A percentile compares a stretch with the other conserved stretches of the same genome.
Conservation (phyloP, 805 yeast species). For the Schwanniomyces polymorphus region DNA sequence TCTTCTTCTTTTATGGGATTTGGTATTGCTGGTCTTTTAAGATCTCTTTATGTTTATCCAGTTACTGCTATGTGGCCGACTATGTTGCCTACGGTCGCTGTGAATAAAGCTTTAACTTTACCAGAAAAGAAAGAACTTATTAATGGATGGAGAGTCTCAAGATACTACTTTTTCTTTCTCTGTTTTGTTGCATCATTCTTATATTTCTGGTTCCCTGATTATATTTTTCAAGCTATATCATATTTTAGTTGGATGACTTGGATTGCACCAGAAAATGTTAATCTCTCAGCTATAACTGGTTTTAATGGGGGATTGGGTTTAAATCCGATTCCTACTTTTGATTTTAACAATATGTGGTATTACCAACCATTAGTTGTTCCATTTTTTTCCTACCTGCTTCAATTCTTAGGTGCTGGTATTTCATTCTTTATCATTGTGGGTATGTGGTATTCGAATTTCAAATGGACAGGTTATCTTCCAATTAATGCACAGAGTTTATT, state of each 20-base stretch:
- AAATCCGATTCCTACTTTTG: slow-evolving; percentile 48
- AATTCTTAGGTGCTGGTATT: slow-evolving; percentile 24
- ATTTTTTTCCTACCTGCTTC: slow-evolving; percentile 46
- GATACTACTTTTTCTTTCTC: slow-evolving; percentile 53
- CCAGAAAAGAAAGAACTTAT: slow-evolving; percentile 53
- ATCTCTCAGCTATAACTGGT: slow-evolving; percentile 26
- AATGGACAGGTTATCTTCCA: slow-evolving; percentile 59
- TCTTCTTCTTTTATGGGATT: slow-evolving; percentile 67
- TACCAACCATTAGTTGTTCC: slow-evolving; percentile 71
- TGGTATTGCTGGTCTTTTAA: slow-evolving; percentile 63
- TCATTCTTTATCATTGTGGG: slow-evolving; percentile 56
- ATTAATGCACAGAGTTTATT: slow-evolving; percentile 27
- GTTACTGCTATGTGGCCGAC: slow-evolving; percentile 72
- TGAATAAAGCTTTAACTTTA: slow-evolving; percentile 40
- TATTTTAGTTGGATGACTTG: slow-evolving; percentile 31
- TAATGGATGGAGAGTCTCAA: slow-evolving; percentile 60
- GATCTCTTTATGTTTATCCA: slow-evolving; percentile 64
- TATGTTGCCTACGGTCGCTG: slow-evolving; percentile 58
- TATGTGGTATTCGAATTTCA: slow-evolving; percentile 51
- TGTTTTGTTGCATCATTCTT: slow-evolving; percentile 18
- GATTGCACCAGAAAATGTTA: slow-evolving; percentile 25
- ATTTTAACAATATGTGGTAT: slow-evolving; percentile 62
- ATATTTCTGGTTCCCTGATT: slow-evolving; percentile 30
- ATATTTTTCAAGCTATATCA: slow-evolving; percentile 23
- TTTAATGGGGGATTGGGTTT: slow-evolving; percentile 24